A percentile compares a stretch with the other conserved stretches of the same genome.
Conservation (phyloP, 2,329 filamentous ascomycete genomes). For the Cryphonectria nitschkei region DNA sequence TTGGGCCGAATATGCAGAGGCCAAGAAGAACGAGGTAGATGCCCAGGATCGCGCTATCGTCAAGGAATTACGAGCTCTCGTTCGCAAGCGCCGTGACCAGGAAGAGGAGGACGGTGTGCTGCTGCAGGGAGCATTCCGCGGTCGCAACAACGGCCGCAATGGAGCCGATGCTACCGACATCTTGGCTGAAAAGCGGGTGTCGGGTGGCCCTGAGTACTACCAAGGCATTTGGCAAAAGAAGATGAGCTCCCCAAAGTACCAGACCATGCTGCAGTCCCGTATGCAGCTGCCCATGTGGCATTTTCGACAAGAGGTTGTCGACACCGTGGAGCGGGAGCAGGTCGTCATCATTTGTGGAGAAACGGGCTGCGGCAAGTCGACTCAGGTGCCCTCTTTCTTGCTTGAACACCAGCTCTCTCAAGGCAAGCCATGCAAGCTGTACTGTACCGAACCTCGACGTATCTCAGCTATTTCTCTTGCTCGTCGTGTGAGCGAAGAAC, state of each 20-base stretch:
- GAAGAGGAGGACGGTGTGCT: constrained; percentile 76
- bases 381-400: constrained; percentile 92
- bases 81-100: constrained; percentile 70
- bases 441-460: constrained; percentile 91
- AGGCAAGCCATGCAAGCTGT: constrained; percentile 85
- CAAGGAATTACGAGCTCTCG: constrained; percentile 68
- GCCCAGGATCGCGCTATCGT: constrained; percentile 70
- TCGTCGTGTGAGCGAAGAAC: constrained; percentile 88
- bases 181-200: constrained; percentile 47
- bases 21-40: constrained; percentile 72
- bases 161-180: constrained; percentile 54
- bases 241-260: constrained; percentile 63
- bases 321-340: constrained; percentile 76
- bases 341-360: constrained; percentile 95
- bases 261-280: constrained; percentile 77
- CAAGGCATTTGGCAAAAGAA: constrained; percentile 65
- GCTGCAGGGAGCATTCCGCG: constrained; percentile 75
- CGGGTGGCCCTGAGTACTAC: constrained; percentile 52
- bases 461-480: constrained; percentile 97
- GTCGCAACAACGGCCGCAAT: constrained; percentile 53
- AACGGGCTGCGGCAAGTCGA: constrained; percentile 96
- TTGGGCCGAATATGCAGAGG: constrained; percentile 76
- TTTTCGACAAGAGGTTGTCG: constrained; percentile 78
- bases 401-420: constrained; percentile 84
- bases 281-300: constrained; percentile 88